A percentile compares a stretch with the other conserved stretches of the same genome.
Conservation (phyloP, 192 early-diverging fungal species). For the Helicostylum pulchrum region DNA sequence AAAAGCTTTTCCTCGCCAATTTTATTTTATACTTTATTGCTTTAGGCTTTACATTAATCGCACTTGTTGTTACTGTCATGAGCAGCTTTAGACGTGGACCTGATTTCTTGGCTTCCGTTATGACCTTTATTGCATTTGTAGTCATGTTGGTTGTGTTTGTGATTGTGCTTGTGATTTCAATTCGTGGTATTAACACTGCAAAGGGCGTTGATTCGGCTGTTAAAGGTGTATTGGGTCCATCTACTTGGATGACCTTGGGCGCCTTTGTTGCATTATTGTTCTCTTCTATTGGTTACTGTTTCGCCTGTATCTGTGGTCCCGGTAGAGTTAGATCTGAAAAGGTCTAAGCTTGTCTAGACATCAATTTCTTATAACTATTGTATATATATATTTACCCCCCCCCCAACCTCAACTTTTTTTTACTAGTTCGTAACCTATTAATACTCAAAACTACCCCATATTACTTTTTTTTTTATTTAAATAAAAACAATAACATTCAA, state of each 20-base stretch:
- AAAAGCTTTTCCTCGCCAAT: constrained; percentile 23
- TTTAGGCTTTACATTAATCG: constrained; percentile 23
- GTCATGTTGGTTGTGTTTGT: constrained; percentile 29
- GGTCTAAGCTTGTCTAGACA: not conserved
- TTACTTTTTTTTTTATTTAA: too few relatives aligned
- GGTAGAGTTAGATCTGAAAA: constrained; percentile 12
- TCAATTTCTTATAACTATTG: too few relatives aligned
- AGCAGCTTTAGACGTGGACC: constrained; percentile 21
- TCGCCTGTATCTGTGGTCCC: constrained; percentile 30
- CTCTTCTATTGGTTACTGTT: constrained; percentile 26
- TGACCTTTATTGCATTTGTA: constrained; percentile 29
- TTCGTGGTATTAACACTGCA: constrained; percentile 27
- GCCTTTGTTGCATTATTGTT: constrained; percentile 22
- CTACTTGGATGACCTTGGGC: constrained; percentile 32
- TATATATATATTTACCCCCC: too few relatives aligned
- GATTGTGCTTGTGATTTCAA: constrained; percentile 26
- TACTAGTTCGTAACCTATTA: too few relatives aligned
- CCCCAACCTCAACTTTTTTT: too few relatives aligned
- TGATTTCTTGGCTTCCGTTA: constrained; percentile 28
- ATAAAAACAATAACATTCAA: too few relatives aligned
- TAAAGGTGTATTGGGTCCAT: constrained; percentile 19
- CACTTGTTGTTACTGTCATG: constrained; percentile 28
- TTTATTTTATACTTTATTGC: constrained; percentile 33
- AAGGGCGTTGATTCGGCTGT: constrained; percentile 5
- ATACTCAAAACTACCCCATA: too few relatives aligned